Conservation (phyloP, 495 filamentous ascomycete species). For the Hypoxylon trugodes region DNA sequence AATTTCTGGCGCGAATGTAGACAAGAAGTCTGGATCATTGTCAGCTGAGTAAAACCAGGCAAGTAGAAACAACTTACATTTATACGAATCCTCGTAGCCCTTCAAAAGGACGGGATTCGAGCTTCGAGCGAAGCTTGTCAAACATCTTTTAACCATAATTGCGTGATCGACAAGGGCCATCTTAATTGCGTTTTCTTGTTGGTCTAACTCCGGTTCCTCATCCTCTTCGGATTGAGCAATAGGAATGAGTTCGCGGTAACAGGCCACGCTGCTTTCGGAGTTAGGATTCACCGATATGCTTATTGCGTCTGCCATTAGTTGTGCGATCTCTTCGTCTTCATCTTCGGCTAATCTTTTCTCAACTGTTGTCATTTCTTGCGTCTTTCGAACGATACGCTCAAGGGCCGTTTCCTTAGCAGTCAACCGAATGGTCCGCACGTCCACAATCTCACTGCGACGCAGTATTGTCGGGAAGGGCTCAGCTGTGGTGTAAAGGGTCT, state of each 20-base stretch:
- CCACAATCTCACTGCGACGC: slow-evolving; percentile 83
- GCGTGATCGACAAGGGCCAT: slow-evolving; percentile 91
- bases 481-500: slow-evolving; percentile 82
- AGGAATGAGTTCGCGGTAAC: slow-evolving; percentile 77
- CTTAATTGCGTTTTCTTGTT: slow-evolving; percentile 83
- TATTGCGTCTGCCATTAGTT: slow-evolving; percentile 75
- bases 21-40: slow-evolving; percentile 34
- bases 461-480: slow-evolving; percentile 93
- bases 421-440: slow-evolving; percentile 67
- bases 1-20: slow-evolving; percentile 66
- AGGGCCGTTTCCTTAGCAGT: slow-evolving; percentile 85
- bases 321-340: slow-evolving; percentile 65
- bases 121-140: slow-evolving; percentile 73
- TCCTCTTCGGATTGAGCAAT: slow-evolving; percentile 53
- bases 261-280: slow-evolving; percentile 74
- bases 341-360: slow-evolving; percentile 80
- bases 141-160: slow-evolving; percentile 81
- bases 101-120: slow-evolving; percentile 55
- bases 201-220: slow-evolving; percentile 63
- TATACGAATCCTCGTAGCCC: slow-evolving; percentile 54
- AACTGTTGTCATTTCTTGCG: slow-evolving; percentile 77
- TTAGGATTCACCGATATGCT: slow-evolving; percentile 73
- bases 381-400: slow-evolving; percentile 91
- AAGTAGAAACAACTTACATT: slow-evolving; percentile 56
- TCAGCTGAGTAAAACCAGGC: slow-evolving; percentile 40